Percentiles rank a stretch among this genome's conserved stretches.
phyloP scores from a whole-genome alignment of 768 basidiomycete species.

The Wakefieldia striispora region DNA sequence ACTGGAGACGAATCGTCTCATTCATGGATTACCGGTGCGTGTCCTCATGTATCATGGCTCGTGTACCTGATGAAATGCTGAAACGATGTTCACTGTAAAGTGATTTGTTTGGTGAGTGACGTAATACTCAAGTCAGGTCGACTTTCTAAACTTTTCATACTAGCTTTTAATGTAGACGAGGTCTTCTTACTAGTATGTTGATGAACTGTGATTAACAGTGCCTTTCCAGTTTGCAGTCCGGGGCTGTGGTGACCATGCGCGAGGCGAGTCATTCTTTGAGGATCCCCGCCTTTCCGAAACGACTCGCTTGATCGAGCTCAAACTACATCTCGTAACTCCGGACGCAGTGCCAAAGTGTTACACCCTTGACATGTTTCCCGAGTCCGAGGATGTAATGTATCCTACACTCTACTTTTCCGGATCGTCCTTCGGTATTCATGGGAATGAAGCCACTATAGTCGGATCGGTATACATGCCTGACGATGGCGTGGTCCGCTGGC shows the following conservation, averaged over 20 bases:
- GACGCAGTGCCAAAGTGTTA: constrained; percentile 20
- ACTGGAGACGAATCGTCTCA: constrained; percentile 72
- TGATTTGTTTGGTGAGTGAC: constrained; percentile 25
- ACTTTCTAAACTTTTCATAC: not conserved
- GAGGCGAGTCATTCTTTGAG: constrained; percentile 44
- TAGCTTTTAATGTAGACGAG: constrained; percentile 51
- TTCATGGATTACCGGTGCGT: constrained; percentile 76
- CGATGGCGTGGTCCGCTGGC: constrained; percentile 51
- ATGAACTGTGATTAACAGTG: constrained; percentile 2
- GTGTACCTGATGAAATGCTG: constrained; percentile 31
- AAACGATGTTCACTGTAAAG: constrained; percentile 8
- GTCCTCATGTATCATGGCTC: not conserved
- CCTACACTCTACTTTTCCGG: constrained; percentile 50
- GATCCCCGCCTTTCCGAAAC: constrained; percentile 59
- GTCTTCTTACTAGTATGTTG: not conserved
- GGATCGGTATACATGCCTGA: constrained; percentile 49
- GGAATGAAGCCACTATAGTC: constrained; percentile 43
- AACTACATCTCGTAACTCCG: constrained; percentile 44
- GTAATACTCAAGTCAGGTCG: not conserved
- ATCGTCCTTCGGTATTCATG: constrained; percentile 41
- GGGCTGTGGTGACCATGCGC: constrained; percentile 22
- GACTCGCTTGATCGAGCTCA: constrained; percentile 58
- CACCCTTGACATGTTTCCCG: constrained; percentile 20
- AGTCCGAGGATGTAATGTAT: constrained; percentile 28
- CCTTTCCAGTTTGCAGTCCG: constrained; percentile 14